Percentiles rank a stretch among this genome's conserved stretches.
These are phyloP conservation scores for Dactylellina parvicollis DNA, from an alignment of 2,329 filamentous ascomycete genomes.

Conservation along the genomic window DNA sequence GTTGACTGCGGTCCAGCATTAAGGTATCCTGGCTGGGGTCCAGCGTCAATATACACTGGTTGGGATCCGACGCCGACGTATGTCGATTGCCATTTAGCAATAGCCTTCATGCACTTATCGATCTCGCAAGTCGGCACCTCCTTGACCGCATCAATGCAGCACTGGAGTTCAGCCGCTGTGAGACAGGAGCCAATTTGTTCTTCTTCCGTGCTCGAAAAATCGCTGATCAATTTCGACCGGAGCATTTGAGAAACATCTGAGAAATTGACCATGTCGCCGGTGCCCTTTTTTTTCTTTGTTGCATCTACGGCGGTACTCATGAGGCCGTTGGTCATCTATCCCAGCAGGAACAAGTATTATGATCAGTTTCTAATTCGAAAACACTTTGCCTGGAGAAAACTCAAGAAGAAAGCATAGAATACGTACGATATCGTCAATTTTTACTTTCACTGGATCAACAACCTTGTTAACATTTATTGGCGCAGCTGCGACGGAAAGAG, in stretches of 20 bases:
- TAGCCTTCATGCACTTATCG: conserved; percentile 3
- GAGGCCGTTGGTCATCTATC: not conserved
- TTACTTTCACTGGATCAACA: no score
- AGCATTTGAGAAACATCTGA: not conserved
- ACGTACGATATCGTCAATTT: not conserved
- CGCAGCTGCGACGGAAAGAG: not conserved
- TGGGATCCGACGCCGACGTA: not conserved
- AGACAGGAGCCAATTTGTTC: not conserved
- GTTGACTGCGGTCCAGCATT: no score
- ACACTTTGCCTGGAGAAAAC: not conserved
- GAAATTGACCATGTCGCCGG: not conserved
- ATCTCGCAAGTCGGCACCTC: not conserved
- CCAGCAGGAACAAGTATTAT: not conserved
- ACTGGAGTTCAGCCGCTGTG: not conserved
- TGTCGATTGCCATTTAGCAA: not conserved
- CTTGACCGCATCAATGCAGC: not conserved
- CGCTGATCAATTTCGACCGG: not conserved
- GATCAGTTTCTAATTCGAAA: not conserved
- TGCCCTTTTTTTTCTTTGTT: not conserved
- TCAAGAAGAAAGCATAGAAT: not conserved
- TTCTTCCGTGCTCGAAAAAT: not conserved
- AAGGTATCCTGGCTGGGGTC: no score
- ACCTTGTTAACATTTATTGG: not conserved
- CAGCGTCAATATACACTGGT: not conserved
- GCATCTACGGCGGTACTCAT: not conserved